Base-by-base conservation (phyloP, 2,329 filamentous ascomycete genomes). In the Sporothrix schenckii region DNA sequence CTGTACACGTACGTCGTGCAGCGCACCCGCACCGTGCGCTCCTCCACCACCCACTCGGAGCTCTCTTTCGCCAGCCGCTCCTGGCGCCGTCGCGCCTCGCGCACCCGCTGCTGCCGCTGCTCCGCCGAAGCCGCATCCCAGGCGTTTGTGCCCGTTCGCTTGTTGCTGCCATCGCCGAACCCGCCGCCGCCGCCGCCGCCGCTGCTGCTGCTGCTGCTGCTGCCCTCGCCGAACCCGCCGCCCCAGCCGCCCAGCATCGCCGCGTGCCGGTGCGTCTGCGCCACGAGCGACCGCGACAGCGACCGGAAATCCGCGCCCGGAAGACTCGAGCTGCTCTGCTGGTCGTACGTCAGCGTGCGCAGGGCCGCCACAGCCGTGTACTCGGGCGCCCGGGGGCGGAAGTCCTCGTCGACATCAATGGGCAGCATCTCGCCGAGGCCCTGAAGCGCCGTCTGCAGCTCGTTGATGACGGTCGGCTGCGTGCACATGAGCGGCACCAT, bases 11-110 rank as follows among this genome's bases (percentile, higher is more conserved):
- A 74, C 10, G 41, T 39, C 11, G 14, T 41, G 41, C 69, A 71
- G 13, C 49, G 49, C 24, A 71, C 69, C 16, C 58, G 56, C 56
- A 71, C 69, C 21, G 54, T 56, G 21, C 66, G 24, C 58, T 71
- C 66, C 21, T 71, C 70, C 6, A 69, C 52, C 14, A 69, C 66
- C 70, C 70, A 71, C 68, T 68, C 66, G 21, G 66, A 58, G 34
- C 52, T 41, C 27, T 30, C 53, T 16, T 47, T 27, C 4, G 66
- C 16, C 39, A 68, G 66, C 14, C 39, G 21, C 41, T 68, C 66
- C 41, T 60, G 66, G n/a, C 66, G 66, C 6, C 53, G 52, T 21
- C 53, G 66, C 39, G 54, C 53, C 24, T 68, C 66, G 52, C 53
- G 66, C 53, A 68, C 39, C 21, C 24, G 52, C 52, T 68, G 66